A percentile compares a stretch with the other conserved stretches of the same genome.
Evolutionary conservation across 768 basidiomycete species (phyloP).

Genomic region (Tylopilus sp.): DNA sequence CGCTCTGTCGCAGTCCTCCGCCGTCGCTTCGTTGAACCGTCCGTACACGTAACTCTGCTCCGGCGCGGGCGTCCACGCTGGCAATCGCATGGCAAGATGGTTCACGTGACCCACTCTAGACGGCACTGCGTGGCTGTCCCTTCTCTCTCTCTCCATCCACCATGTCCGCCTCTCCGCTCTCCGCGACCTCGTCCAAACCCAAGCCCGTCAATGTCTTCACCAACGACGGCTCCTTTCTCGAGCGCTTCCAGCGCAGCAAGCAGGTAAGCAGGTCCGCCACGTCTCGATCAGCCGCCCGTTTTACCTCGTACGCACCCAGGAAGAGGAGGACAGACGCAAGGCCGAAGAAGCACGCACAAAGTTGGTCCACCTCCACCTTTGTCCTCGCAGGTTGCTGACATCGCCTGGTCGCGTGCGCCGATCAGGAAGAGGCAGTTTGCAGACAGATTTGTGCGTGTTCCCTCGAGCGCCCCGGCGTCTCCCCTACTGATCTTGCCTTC

Average conservation of each 20-base stretch:
- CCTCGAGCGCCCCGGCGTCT: neutral
- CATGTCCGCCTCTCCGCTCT: conserved; percentile 18
- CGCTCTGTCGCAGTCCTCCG: conserved; percentile 51
- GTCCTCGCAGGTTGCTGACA: neutral
- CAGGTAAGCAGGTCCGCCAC: conserved; percentile 37
- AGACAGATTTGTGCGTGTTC: conserved; percentile 50
- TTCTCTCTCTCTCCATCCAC: neutral
- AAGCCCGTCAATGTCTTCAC: conserved; percentile 62
- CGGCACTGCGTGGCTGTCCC: neutral
- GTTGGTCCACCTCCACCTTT: conserved; percentile 32
- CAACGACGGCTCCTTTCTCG: conserved; percentile 67
- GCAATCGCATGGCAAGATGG: conserved; percentile 32
- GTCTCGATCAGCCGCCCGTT: neutral
- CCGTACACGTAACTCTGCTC: conserved; percentile 49
- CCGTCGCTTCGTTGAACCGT: conserved; percentile 52
- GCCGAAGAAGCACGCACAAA: conserved; percentile 48
- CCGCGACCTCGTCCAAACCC: conserved; percentile 27
- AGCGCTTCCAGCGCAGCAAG: conserved; percentile 57
- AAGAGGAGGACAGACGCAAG: conserved; percentile 57
- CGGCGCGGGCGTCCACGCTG: conserved; percentile 58
- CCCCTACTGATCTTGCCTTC: too few species aligned
- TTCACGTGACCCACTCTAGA: neutral
- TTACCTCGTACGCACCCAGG: conserved; percentile 31
- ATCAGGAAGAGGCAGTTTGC: conserved; percentile 59
- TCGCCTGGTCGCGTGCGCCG: neutral